Base-by-base conservation (phyloP, 257 asterid genomes). In the Scutellaria barbata region DNA sequence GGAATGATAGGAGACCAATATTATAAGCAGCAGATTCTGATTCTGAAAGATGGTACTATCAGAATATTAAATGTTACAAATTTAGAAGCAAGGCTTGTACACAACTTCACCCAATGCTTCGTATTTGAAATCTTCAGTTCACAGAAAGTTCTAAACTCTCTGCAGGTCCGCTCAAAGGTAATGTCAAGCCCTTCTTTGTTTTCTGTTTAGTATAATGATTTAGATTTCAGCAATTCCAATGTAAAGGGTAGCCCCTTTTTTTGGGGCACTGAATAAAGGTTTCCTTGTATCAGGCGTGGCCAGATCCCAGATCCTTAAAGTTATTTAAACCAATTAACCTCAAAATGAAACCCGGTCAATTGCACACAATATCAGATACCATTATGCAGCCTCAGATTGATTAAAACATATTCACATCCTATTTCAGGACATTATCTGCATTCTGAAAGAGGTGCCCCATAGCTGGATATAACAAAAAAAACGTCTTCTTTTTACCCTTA, bases 351-450 rank as follows among this genome's bases (percentile, higher is more conserved):
- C 20, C 57, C 8, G 12, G 17, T 8, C 5, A 63, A 11, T 10
- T 62, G 43, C 17, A 66, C 35, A 11, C 43, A 14, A 17, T 42
- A 66, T 35, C 72, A 47, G 35, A 39, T 7, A 39, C 18, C 11
- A 9, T 68, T 52, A 8, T 17, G 63, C 52, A 51, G 63, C 40
- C 62, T 17, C 47, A 17, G 63, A 20, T 33, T 53, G 39, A 66
- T 35, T 8, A 18, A 43, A 63, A 22, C 69, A 20, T 37, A 25
- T 55, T 5, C 25, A 12, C 10, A 13, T 66, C 50, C 62, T 50
- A 22, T 64, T 3, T 46, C 6, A 65, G 45, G 30, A 48, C 30
- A 65, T 41, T 7, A 61, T 47, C 50, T 14, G 33, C 10, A 10
- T 50, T n/a, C 37, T 48, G 33, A 25, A 30, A 25, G 18, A 51